Evolutionary conservation across 129 eudicot species (phyloP), one percentile per base, ranked within the genome.

Genomic region (Heracleum sosnowskyi): DNA sequence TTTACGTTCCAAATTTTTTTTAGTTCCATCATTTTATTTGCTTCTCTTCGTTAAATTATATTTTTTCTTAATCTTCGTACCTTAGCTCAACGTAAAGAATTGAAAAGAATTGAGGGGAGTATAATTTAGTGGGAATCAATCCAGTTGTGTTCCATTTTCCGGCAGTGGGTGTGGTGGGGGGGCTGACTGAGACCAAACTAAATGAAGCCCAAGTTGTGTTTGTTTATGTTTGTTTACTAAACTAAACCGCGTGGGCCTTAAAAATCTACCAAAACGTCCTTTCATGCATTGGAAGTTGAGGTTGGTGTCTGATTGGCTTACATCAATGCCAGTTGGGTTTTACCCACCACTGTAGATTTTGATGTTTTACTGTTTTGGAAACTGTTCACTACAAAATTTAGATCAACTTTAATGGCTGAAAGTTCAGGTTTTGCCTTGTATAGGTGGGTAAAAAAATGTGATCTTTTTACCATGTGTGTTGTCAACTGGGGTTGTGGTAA

Each of bases 221-320:
- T 36, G 76, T 66, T 28, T 66, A 29, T 33, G 45, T 72, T 39
- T 36, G 76, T 66, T 28, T 66, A 29, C 22, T 29, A 66, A 66
- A 28, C 36, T 31, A 72, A 72, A 39, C 76, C 64, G 60, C 2
- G 81, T 78, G 81, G 75, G 47, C 81, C 66, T 66, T 24, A 68
- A 66, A 66, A 31, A 78, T 78, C 81, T 66, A 68, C 64, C 75
- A 60, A 39, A 66, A 29, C 68, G 75, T 78, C 75, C 29, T 78
- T 78, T 78, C 57, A 36, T 42, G 8, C n/a, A 31, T 62, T 34
- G 46, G 69, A 29, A 66, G 36, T 28, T 66, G 72, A 28, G 72
- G 18, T 69, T 69, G 74, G 42, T 69, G 73, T 1, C 34, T 29
- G 40, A 68, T 68, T 68, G 73, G 40, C 73, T 68, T 69, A 36